phyloP scores from a whole-genome alignment of 495 filamentous ascomycete genomes.

The Oidiodendron maius region DNA sequence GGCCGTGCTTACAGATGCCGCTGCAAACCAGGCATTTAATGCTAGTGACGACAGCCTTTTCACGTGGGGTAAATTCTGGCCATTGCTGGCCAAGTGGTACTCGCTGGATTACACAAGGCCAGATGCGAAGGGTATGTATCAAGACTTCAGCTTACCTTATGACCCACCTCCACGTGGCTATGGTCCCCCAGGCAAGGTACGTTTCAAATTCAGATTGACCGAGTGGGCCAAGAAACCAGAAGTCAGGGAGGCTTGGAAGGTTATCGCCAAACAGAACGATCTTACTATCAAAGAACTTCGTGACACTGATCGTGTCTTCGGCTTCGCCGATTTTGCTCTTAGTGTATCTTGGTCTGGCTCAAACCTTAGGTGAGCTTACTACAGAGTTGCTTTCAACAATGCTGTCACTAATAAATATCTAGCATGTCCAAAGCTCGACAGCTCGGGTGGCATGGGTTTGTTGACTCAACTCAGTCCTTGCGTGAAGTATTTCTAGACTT shows the following conservation, averaged over 20 bases:
- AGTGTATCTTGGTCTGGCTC: neutral
- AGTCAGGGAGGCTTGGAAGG: slow-evolving; percentile 36
- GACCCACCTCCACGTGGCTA: slow-evolving; percentile 25
- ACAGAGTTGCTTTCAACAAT: neutral
- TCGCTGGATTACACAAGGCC: slow-evolving; percentile 19
- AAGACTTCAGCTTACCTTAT: neutral
- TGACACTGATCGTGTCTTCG: slow-evolving; percentile 1
- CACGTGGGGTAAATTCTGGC: slow-evolving; percentile 41
- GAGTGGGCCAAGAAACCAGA: slow-evolving; percentile 39
- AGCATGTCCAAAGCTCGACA: slow-evolving; percentile 7
- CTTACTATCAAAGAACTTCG: neutral
- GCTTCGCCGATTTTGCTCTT: neutral
- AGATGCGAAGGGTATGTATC: neutral
- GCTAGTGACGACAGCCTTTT: slow-evolving; percentile 34
- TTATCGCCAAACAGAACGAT: slow-evolving; percentile 13
- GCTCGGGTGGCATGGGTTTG: slow-evolving; percentile 7
- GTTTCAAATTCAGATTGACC: slow-evolving; percentile 30
- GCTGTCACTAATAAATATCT: neutral
- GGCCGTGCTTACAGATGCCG: slow-evolving; percentile 32
- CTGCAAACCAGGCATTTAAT: slow-evolving; percentile 40
- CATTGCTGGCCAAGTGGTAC: slow-evolving; percentile 37
- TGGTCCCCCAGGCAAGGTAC: slow-evolving; percentile 29
- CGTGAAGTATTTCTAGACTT: slow-evolving; percentile 3
- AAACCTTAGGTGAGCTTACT: neutral
- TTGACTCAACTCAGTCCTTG: neutral